Evolutionary conservation across 306 rosid genomes (phyloP).

Genomic region (Trifolium pratense): DNA sequence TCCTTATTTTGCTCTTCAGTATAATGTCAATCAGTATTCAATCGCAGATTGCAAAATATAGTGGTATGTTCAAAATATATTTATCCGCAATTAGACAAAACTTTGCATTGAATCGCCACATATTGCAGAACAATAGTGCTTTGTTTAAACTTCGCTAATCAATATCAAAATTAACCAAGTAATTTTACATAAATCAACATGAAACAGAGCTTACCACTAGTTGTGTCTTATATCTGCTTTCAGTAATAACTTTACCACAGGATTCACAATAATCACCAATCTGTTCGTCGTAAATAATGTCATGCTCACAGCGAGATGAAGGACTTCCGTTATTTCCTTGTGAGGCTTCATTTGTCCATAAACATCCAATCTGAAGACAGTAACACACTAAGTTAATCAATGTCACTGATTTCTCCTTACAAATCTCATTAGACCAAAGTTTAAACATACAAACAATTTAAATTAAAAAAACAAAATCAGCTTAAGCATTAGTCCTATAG

Average conservation of each 20-base stretch:
- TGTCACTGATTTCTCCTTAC: background rate
- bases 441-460: background rate
- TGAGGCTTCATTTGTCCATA: background rate
- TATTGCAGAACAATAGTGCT: background rate
- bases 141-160: background rate
- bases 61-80: background rate
- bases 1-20: background rate
- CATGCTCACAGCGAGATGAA: slow-evolving; percentile 34
- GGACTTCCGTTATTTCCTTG: background rate
- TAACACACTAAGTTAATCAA: background rate
- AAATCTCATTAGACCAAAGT: background rate
- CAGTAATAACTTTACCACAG: slow-evolving; percentile 7
- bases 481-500: background rate
- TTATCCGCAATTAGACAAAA: background rate
- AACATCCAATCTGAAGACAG: slow-evolving; percentile 42
- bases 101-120: too few relatives aligned
- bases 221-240: slow-evolving; percentile 32
- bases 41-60: background rate
- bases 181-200: background rate
- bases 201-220: slow-evolving; percentile 42
- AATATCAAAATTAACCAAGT: background rate
- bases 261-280: slow-evolving; percentile 41
- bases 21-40: background rate
- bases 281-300: slow-evolving; percentile 22
- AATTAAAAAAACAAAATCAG: too few relatives aligned